Evolutionary conservation across 208 protist species (phyloP).

Genomic region (Herpetomonas tarakana): DNA sequence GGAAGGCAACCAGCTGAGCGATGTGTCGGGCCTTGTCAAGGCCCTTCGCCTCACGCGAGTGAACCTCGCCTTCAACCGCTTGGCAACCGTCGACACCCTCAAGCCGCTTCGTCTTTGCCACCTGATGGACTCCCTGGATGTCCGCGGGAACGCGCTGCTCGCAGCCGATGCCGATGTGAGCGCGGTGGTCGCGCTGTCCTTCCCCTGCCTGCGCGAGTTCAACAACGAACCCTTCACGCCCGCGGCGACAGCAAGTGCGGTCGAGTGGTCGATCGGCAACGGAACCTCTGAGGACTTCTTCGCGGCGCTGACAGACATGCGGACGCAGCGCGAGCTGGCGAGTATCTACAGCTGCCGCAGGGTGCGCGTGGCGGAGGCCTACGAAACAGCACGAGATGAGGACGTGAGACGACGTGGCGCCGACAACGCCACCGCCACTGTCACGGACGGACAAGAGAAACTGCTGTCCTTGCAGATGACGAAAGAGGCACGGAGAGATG

Average conservation of each 20-base stretch:
- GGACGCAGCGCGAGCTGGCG: no score
- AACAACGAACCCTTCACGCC: conserved; percentile 13
- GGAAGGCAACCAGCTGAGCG: conserved; percentile 62
- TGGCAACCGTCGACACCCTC: conserved; percentile 28
- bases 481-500: no score
- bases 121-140: conserved; percentile 33
- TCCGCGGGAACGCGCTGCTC: conserved; percentile 64
- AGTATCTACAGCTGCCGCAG: no score
- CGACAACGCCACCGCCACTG: no score
- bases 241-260: not conserved
- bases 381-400: no score
- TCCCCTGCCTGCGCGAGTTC: conserved; percentile 32
- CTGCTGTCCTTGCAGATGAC: no score
- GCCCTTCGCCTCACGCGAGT: conserved; percentile 58
- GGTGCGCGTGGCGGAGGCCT: no score
- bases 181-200: not conserved
- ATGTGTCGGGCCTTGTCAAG: conserved; percentile 48
- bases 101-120: conserved; percentile 43
- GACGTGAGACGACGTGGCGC: no score
- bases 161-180: not conserved
- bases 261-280: not conserved
- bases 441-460: no score
- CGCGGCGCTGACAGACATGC: not conserved
- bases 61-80: conserved; percentile 61
- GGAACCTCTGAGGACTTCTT: not conserved